Evolutionary conservation across 169 alveolate species (phyloP), one percentile per base, ranked within the genome.

Genomic region (Plasmodium berghei): DNA sequence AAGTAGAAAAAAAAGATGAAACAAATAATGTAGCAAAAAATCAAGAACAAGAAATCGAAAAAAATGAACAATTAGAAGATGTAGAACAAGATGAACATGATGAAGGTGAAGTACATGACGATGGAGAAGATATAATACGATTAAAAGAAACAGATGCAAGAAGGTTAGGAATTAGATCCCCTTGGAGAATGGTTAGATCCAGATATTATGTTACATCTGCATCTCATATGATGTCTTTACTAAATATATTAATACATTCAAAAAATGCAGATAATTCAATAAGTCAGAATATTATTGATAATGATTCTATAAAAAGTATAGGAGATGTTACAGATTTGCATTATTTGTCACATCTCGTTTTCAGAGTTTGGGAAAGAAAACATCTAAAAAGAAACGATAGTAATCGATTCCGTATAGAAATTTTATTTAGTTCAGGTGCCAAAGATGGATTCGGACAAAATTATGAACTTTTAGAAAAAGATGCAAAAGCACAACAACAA

Each of bases 171-270:
- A 93, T 95, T 55, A 93, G 94, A 16, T 87, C 95, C 24, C 97
- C 97, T 9, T 94, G 97, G 95, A 93, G 97, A 28, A 94, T 94
- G 93, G 98, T 96, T 63, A 93, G 98, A 16, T 94, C 97, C 46
- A 87, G 98, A 22, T 96, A 94, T 93, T 96, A 96, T 88, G 97
- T 96, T 10, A 95, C 98, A 5, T 95, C 97, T 16, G 98, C 98
- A 16, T 94, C 97, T 1, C 97, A 95, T 72, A 87, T 96, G 87
- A 90, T 94, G 64, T 92, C 96, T 1, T 87, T 95, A 9, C 91
- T 94, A 63, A 95, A 94, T 77, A 91, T 95, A 52, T 70, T 95
- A 46, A 92, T 90, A 16, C 90, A 93, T 73, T 91, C 94, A 4
- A 93, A 93, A 67, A 67, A 92, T 42, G 90, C 87, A 18, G 95